These are phyloP conservation scores for Chlamydomonas asymmetrica DNA, from an alignment of 139 green algal genomes.

Conservation along the genomic window DNA sequence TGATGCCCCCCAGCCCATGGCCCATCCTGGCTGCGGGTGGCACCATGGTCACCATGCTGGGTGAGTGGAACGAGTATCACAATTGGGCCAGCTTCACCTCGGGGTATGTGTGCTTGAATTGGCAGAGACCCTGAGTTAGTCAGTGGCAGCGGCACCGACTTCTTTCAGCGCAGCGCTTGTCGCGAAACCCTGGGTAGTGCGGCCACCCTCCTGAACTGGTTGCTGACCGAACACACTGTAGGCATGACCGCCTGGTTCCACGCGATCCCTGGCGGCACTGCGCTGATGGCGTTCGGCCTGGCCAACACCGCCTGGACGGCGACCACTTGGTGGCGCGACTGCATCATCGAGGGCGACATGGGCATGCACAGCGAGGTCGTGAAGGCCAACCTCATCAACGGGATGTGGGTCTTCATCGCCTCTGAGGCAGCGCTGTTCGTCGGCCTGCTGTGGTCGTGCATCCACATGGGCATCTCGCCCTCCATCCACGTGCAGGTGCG, in stretches of 20 bases:
- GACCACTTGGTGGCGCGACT: constrained; percentile 51
- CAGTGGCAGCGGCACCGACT: no score
- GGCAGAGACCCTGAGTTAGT: no score
- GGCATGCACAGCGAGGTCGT: constrained; percentile 56
- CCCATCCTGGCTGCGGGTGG: constrained; percentile 30
- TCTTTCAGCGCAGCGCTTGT: no score
- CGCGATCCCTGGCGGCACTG: constrained; percentile 19
- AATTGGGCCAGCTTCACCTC: no score
- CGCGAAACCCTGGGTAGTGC: no score
- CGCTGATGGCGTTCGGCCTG: constrained; percentile 36
- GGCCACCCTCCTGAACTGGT: no score
- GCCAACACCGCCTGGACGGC: constrained; percentile 17
- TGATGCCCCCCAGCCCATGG: constrained; percentile 45
- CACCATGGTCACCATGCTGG: constrained; percentile 12
- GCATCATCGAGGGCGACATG: constrained; percentile 51
- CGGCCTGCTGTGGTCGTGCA: constrained; percentile 50
- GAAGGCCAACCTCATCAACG: constrained; percentile 44
- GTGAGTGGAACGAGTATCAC: no score
- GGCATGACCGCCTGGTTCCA: constrained; percentile 47
- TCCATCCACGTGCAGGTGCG: not conserved
- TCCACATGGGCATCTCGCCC: constrained; percentile 42
- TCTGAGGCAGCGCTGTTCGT: constrained; percentile 48
- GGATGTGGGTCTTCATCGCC: constrained; percentile 54
- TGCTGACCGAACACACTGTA: no score
- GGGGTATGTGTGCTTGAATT: no score